Conservation (phyloP, 768 basidiomycete genomes). For the Heimioporus sp. region DNA sequence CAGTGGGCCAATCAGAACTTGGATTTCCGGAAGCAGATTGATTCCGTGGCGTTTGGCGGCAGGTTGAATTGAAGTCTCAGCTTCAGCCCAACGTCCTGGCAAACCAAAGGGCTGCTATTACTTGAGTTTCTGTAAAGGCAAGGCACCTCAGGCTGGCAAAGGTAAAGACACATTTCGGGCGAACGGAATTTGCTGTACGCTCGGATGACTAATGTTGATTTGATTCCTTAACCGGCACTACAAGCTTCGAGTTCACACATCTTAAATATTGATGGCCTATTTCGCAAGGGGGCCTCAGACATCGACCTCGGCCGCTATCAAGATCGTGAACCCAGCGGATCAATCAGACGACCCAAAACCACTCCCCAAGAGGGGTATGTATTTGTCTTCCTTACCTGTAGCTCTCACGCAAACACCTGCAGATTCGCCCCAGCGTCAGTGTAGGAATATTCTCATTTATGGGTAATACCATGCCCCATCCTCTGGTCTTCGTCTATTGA, state of each 20-base stretch:
- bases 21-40: too few relatives aligned
- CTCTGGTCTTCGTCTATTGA: neutral
- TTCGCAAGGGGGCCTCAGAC: constrained; percentile 57
- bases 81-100: too few relatives aligned
- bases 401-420: constrained; percentile 7
- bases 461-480: constrained; percentile 51
- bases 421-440: constrained; percentile 78
- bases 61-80: too few relatives aligned
- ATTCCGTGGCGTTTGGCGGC: too few relatives aligned
- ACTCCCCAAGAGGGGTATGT: constrained; percentile 56
- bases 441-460: constrained; percentile 88
- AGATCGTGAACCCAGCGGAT: constrained; percentile 63
- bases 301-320: constrained; percentile 61
- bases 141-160: too few relatives aligned
- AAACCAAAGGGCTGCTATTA: too few relatives aligned
- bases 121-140: too few relatives aligned
- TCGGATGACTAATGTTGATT: constrained; percentile 16
- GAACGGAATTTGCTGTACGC: neutral
- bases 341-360: constrained; percentile 40
- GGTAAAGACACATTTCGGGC: too few relatives aligned
- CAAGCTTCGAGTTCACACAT: neutral
- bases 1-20: too few relatives aligned
- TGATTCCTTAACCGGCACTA: neutral
- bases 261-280: constrained; percentile 53
- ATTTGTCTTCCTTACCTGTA: neutral